Evolutionary conservation across 768 basidiomycete genomes (phyloP), one percentile per base, ranked within the genome.

Genomic region (Gautieria morchelliformis): DNA sequence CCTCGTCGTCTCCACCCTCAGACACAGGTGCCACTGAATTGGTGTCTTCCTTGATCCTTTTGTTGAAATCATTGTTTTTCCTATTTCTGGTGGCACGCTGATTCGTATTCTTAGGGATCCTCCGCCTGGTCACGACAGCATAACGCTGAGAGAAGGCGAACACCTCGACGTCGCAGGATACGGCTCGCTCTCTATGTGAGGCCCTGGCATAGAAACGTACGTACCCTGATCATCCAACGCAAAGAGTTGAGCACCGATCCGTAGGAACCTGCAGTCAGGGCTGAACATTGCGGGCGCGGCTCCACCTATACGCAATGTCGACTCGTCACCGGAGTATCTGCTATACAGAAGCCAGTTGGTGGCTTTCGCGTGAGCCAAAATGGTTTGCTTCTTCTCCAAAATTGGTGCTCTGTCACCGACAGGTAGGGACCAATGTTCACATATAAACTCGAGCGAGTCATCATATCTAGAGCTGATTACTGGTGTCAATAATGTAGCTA

Each of bases 161-260:
- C 27, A 48, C 55, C 14, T 56, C 55, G 37, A 56, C 20, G 55
- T 47, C 3, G 55, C 17, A 37, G 55, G 55, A 47, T 32, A 56
- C 5, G 55, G 1, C 9, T 22, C 44, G 27, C 19, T 33, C 22
- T 20, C 17, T 12, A 11, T 17, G 7, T 24, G 9, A n/a, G n/a
- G 48, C 24, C 32, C 32, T 17, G 14, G 17, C 22, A 56, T 19
- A 47, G 44, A 2, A 30, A 19, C 17, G 24, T 47, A 56, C n/a
- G 19, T 22, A 17, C 45, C 22, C 8, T 17, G 15, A 35, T 20
- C 5, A 35, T 46, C 33, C 2, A 17, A 22, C 3, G 7, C n/a
- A 35, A 56, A 56, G 27, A 56, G 15, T 19, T 56, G 55, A 33
- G 44, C 42, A 17, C 55, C 55, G 15, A 56, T 56, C 17, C 55